Base-by-base conservation (phyloP, 2,329 filamentous ascomycete genomes). In the Grosmannia penicillata region DNA sequence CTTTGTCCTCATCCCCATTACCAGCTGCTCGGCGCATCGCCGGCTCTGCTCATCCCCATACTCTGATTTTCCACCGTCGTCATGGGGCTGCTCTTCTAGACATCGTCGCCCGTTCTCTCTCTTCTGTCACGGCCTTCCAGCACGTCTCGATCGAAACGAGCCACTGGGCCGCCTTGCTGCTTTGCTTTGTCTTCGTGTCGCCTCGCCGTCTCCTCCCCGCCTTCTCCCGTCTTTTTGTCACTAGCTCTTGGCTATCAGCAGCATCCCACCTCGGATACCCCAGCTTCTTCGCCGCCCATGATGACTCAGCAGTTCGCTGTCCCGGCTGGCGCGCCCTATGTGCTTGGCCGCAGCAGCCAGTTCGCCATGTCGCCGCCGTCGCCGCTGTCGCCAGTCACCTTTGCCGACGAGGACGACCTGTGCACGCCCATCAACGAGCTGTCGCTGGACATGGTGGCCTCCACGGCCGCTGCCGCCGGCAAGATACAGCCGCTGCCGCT, bases 271-370 rank as follows among this genome's bases (percentile, higher is more conserved):
- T 26, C 24, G 13, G 24, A 26, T 26, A 26, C 27, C 27, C 27
- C 15, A 9, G 14, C 11, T 29, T 28, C 27, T n/a, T 28, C 27
- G 8, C 24, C 24, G 7, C 24, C 14, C 19, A 35, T 19, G 14
- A 45, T 45, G 43, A 34, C 36, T 13, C 41, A 45, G 14, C 41
- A 41, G 23, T 22, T 42, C 4, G 62, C 59, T 4, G 61, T 70
- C 18, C 66, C 70, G 49, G 69, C 62, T 43, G 68, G 65, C 47
- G 63, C 65, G 22, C 65, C 70, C 19, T 65, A 66, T 29, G 53
- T 70, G 9, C 56, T 68, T 19, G 57, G 60, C 15, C 48, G 47
- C 23, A 49, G 50, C 19, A 50, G 53, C n/a, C 53, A 58, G 25
- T 49, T 57, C 28, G 57, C 58, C 1, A 51, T 61, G 2, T 63